Base-by-base conservation (phyloP, 306 rosid species). In the Boehmeria nivea region DNA sequence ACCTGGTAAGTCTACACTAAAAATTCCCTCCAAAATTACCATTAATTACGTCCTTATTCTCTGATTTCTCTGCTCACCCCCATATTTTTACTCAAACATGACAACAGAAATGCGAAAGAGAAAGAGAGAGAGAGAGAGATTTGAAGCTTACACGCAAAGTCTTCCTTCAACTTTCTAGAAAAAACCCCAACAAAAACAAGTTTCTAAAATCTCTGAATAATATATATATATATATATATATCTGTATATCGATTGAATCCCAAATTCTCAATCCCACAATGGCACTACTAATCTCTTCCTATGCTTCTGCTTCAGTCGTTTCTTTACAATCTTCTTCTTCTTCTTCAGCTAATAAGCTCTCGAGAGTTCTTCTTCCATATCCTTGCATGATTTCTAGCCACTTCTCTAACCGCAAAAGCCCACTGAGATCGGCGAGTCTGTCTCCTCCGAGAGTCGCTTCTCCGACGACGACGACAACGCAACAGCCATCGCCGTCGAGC, bases 391-490 rank as follows among this genome's bases (percentile, higher is more conserved):
- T 48, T n/a, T 1, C 34, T 15, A 77, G 28, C 18, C 65, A 9
- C 12, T n/a, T n/a, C n/a, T n/a, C 46, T 25, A 26, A 39, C 18
- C 65, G 13, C 12, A 49, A 48, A 45, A 43, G 59, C 60, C 10
- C 57, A 2, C n/a, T 23, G 61, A 71, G 71, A 69, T 40, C 75
- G 24, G 54, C 48, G 22, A 62, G 13, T 36, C 5, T 71, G 9
- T 72, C 67, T 37, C 56, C 82, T 64, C 54, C 57, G 24, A 67
- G 76, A 47, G 89, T 91, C 63, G 91, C 95, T 4, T 74, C 87
- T 6, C 95, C 97, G 19, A 57, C 95, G 11, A n/a, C n/a, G n/a
- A n/a, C n/a, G n/a, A 77, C 84, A 15, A 72, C 81, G 12, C 20
- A 60, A 20, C 51, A 46, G 21, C 51, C 19, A 46, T 33, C 38